Evolutionary conservation across 2,329 filamentous ascomycete genomes (phyloP), one percentile per base, ranked within the genome.

Genomic region (Beauveria australis): DNA sequence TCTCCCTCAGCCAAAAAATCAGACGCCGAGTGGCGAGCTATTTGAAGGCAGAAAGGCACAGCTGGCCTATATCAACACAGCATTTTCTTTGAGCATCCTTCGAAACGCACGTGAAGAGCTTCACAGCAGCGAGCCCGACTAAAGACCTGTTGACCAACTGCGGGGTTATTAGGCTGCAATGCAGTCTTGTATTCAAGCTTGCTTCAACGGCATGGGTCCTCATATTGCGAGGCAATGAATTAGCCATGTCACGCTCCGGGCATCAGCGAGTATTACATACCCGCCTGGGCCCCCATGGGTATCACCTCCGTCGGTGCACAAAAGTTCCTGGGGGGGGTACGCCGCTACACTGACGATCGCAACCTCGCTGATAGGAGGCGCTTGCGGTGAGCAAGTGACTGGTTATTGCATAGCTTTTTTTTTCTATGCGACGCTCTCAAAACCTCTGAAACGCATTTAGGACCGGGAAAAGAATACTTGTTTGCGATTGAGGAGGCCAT

Each of bases 121-220:
- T 26, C 12, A 6, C 19, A 7, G 16, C n/a, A 41, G 16, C 14
- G n/a, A 46, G n/a, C 9, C 26, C 10, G 8, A 26, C 7, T 37
- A 12, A 26, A 52, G 40, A 33, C 48, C 22, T 37, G 12, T 24
- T 37, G 12, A 33, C 37, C 10, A 22, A 19, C 12, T 52, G 52
- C 28, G 59, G 43, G 51, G 59, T 54, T 55, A 22, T 60, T 55
- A 44, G 59, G 52, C 59, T 55, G 59, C 52, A 53, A 60, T 60
- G 52, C 59, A 55, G 40, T 60, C 22, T 53, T 53, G 41, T 53
- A 48, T 54, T 54, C 43, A 48, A 59, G 37, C 56, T 59, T 47
- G 37, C 58, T 53, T 53, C 40, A 26, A 44, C 19, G 12, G 16
- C 14, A 22, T 47, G 16, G 7, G 37, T 19, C 14, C 3, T 37